These are phyloP conservation scores for Hibiscus mutabilis DNA, from an alignment of 345 rosid genomes.

Conservation along the genomic window DNA sequence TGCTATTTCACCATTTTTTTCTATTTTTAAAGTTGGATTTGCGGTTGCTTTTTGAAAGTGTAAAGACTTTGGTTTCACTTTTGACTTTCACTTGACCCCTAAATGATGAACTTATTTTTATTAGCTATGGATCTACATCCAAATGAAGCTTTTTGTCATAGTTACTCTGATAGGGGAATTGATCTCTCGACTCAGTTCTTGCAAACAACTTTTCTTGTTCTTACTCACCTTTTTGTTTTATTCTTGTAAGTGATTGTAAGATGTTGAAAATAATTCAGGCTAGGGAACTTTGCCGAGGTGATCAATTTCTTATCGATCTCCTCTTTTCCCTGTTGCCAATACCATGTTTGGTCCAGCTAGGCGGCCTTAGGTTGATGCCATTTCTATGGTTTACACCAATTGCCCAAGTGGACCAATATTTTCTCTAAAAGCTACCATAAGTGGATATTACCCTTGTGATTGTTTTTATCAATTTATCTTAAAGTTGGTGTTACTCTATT, in stretches of 20 bases:
- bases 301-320: constrained; percentile 27
- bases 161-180: constrained; percentile 68
- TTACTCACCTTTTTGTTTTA: background rate
- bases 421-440: background rate
- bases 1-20: background rate
- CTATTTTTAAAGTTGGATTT: background rate
- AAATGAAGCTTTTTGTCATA: constrained; percentile 73
- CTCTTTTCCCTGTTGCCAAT: constrained; percentile 55
- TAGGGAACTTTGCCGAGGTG: constrained; percentile 46
- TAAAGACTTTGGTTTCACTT: background rate
- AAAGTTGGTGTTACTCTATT: background rate
- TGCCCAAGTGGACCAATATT: background rate
- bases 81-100: constrained; percentile 19
- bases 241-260: background rate
- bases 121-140: constrained; percentile 60
- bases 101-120: constrained; percentile 45
- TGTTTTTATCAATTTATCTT: background rate
- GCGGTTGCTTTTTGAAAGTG: background rate
- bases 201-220: background rate
- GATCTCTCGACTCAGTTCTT: background rate
- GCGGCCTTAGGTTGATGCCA: background rate
- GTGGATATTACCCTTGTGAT: too few species aligned
- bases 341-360: constrained; percentile 2
- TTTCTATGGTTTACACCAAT: background rate
- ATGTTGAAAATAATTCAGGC: background rate